Evolutionary conservation across 2,329 filamentous ascomycete genomes (phyloP), one percentile per base, ranked within the genome.

Genomic region (Aspergillus costaricaensis): DNA sequence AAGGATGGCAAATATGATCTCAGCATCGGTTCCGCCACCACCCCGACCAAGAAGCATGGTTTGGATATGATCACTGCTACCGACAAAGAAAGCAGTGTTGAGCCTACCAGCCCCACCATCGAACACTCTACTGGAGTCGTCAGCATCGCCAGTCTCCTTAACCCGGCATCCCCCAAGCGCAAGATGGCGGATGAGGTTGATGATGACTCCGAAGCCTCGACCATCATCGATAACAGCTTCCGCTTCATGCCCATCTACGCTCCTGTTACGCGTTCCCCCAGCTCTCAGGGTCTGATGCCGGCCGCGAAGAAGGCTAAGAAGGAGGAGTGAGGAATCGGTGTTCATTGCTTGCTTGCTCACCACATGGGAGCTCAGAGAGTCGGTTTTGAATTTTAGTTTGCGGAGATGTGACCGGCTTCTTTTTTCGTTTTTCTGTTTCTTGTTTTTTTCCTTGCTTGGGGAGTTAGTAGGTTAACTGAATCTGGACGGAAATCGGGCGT

Each of bases 111-210:
- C 17, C 32, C 14, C 15, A 41, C 30, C 14, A 12, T 14, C 32
- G 32, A 14, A 15, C 5, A 12, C 5, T 36, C 32, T 36, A 5
- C 10, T 21, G 21, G 9, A 30, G 27, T 30, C 17, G 17, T 21
- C 12, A 23, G 21, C n/a, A 14, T 32, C 21, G 21, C 36, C 23
- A 47, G 19, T 17, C 19, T 32, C 12, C 10, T 17, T 47, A 8
- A 48, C 6, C 10, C 9, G 15, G 5, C 43, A 2, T 39, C 50
- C 4, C 36, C 56, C 4, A 62, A 62, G 27, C 57, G 60, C 36
- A 62, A 60, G 55, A 64, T 53, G 41, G 44, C 41, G 8, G 48
- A 62, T 10, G 21, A 47, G 5, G 41, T 60, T 10, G 21, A 47
- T 14, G 44, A 59, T 5, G 44, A 59, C 4, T 30, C 44, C 9